Conservation (phyloP, 1,284 basidiomycete genomes). For the Cystobasidium sp. region DNA sequence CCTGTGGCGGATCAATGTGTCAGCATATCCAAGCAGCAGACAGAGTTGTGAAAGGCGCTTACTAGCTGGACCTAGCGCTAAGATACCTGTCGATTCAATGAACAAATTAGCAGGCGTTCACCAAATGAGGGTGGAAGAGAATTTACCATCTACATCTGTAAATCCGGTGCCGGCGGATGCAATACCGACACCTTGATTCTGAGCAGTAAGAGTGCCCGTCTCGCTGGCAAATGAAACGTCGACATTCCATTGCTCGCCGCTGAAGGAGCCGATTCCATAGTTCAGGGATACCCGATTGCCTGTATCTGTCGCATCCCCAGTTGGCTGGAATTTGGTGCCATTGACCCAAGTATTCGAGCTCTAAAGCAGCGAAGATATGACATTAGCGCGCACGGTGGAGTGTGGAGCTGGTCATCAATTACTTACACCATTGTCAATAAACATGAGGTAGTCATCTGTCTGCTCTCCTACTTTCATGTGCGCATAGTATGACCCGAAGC, state of each 20-base stretch:
- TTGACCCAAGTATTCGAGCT: constrained; percentile 43
- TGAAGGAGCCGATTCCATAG: constrained; percentile 37
- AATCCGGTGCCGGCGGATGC: constrained; percentile 25
- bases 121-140: not conserved
- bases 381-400: not conserved
- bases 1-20: not conserved
- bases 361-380: not conserved
- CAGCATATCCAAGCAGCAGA: not conserved
- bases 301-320: constrained; percentile 32
- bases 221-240: constrained; percentile 30
- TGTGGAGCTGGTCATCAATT: too few relatives aligned
- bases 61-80: constrained; percentile 22
- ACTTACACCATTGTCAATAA: constrained; percentile 43
- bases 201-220: constrained; percentile 24
- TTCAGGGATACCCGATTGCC: constrained; percentile 22
- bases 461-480: constrained; percentile 32
- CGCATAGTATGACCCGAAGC: constrained; percentile 34
- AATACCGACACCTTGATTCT: constrained; percentile 28
- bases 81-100: constrained; percentile 9
- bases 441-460: constrained; percentile 18
- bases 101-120: not conserved
- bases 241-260: constrained; percentile 28
- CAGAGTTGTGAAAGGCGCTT: not conserved
- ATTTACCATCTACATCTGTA: constrained; percentile 28
- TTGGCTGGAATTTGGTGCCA: constrained; percentile 25